Percentiles rank a stretch among this genome's conserved stretches.
Conservation (phyloP, 768 basidiomycete species). For the Pleurotus citrinopileatus region DNA sequence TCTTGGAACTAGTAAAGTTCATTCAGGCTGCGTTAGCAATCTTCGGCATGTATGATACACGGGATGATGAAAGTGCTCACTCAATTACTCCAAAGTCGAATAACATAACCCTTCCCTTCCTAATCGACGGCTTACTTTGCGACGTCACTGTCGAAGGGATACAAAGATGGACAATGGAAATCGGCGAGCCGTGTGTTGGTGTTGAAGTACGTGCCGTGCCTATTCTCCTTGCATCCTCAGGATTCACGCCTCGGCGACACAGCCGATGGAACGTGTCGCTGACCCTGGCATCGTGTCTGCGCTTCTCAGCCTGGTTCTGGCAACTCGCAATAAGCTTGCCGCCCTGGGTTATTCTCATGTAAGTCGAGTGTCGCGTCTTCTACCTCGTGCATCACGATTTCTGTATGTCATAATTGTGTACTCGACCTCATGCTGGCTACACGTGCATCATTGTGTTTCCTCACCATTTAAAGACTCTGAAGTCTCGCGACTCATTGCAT, state of each 20-base stretch:
- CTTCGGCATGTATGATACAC: constrained; percentile 55
- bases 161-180: constrained; percentile 59
- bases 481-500: neutral
- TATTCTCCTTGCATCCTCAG: constrained; percentile 3
- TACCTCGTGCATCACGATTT: neutral
- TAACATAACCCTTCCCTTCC: neutral
- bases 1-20: constrained; percentile 74
- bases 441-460: neutral
- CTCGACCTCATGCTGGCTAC: neutral
- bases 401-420: constrained; percentile 13
- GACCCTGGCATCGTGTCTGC: constrained; percentile 73
- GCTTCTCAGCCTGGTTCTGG: constrained; percentile 66
- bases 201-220: constrained; percentile 49
- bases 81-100: neutral
- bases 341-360: constrained; percentile 47
- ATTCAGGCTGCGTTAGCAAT: constrained; percentile 69
- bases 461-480: constrained; percentile 10
- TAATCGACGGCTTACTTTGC: constrained; percentile 70
- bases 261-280: constrained; percentile 71
- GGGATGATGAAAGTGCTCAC: neutral
- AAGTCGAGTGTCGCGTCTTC: constrained; percentile 14
- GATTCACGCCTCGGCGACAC: neutral
- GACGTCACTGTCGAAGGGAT: constrained; percentile 75
- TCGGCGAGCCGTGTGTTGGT: constrained; percentile 59
- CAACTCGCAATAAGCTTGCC: constrained; percentile 67